Evolutionary conservation across 192 early-diverging fungal genomes (phyloP).

Genomic region (Coemansia sp.): DNA sequence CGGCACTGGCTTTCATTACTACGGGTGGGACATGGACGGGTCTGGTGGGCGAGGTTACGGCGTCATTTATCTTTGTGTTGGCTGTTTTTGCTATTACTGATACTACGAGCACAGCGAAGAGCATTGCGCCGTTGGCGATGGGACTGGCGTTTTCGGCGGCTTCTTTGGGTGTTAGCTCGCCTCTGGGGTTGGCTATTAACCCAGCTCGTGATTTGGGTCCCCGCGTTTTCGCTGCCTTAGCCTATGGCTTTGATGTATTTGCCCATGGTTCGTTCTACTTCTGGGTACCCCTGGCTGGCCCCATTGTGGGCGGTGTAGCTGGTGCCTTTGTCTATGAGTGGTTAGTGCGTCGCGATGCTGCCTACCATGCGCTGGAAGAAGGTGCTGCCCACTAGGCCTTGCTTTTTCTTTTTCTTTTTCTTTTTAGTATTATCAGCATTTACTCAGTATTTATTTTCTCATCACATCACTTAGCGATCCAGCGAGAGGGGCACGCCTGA

Average conservation of each 20-base stretch:
- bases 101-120: conserved; percentile 49
- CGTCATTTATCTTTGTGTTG: conserved; percentile 59
- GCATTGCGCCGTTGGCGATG: conserved; percentile 53
- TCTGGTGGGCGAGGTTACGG: conserved; percentile 55
- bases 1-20: conserved; percentile 37
- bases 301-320: conserved; percentile 55
- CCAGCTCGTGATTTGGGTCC: conserved; percentile 76
- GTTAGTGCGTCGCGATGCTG: conserved; percentile 50
- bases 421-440: background rate
- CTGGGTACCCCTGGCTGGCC: conserved; percentile 66
- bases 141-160: conserved; percentile 56
- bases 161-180: conserved; percentile 56
- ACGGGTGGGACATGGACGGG: conserved; percentile 21
- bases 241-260: conserved; percentile 63
- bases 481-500: conserved; percentile 40
- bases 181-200: conserved; percentile 60
- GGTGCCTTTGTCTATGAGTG: conserved; percentile 60
- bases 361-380: conserved; percentile 37
- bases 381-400: conserved; percentile 2
- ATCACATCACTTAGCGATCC: conserved; percentile 37
- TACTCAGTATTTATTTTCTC: background rate
- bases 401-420: background rate
- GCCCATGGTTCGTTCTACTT: conserved; percentile 59
- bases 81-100: conserved; percentile 60
- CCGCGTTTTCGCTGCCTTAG: conserved; percentile 61